phyloP scores from a whole-genome alignment of 176 grass and related monocot species.

The Zizania latifolia region DNA sequence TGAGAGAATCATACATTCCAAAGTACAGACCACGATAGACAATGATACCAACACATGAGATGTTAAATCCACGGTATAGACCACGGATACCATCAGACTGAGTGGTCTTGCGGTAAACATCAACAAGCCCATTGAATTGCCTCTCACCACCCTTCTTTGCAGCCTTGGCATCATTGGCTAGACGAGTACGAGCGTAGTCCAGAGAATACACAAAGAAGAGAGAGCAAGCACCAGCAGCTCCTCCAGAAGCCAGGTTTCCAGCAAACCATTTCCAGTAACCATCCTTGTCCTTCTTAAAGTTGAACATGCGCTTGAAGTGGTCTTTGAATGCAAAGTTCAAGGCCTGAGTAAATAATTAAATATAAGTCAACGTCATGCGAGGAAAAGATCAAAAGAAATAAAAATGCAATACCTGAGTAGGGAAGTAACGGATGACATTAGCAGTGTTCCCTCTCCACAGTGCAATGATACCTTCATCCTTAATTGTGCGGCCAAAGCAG shows the following conservation, averaged over 20 bases:
- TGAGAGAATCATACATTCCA: constrained; percentile 63
- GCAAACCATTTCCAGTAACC: constrained; percentile 76
- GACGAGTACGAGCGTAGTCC: constrained; percentile 53
- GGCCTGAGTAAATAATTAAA: constrained; percentile 33
- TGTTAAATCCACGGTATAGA: constrained; percentile 58
- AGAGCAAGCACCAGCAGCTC: constrained; percentile 63
- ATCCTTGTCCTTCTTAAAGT: constrained; percentile 70
- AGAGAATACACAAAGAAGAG: constrained; percentile 63
- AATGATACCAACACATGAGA: constrained; percentile 65
- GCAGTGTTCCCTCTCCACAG: constrained; percentile 72
- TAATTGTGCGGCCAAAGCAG: constrained; percentile 46
- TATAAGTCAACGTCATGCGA: not conserved
- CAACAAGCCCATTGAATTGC: constrained; percentile 61
- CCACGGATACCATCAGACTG: constrained; percentile 44
- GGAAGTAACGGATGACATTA: constrained; percentile 70
- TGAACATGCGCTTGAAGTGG: constrained; percentile 73
- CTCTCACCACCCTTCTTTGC: constrained; percentile 55
- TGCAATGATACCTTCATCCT: constrained; percentile 47
- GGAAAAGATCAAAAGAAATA: not conserved
- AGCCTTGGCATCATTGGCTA: constrained; percentile 57
- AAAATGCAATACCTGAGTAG: constrained; percentile 37
- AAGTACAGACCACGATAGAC: constrained; percentile 64
- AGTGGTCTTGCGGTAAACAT: constrained; percentile 57
- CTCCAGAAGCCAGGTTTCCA: constrained; percentile 59
- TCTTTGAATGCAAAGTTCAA: constrained; percentile 69